phyloP scores from a whole-genome alignment of 2,329 filamentous ascomycete species.

The Sporothrix brunneoviolacea region DNA sequence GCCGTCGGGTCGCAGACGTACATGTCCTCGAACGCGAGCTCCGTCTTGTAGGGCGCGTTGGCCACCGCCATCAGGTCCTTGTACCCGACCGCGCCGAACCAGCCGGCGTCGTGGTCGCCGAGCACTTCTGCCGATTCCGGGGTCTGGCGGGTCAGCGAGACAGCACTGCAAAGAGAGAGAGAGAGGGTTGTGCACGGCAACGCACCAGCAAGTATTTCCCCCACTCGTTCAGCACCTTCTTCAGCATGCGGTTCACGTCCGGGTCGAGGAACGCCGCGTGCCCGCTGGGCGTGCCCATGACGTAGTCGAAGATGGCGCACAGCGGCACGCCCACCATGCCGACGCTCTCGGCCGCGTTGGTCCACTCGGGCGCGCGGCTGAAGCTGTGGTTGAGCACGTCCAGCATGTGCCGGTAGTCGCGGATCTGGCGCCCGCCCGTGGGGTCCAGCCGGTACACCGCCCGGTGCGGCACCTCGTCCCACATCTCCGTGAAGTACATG shows the following conservation, averaged over 20 bases:
- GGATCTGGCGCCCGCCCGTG: constrained; percentile 54
- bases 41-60: constrained; percentile 37
- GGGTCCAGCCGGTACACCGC: constrained; percentile 55
- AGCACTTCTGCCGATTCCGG: constrained; percentile 49
- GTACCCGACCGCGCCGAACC: constrained; percentile 47
- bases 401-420: constrained; percentile 61
- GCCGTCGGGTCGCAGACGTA: constrained; percentile 52
- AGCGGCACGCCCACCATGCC: constrained; percentile 50
- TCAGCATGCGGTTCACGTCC: constrained; percentile 47
- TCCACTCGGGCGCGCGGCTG: constrained; percentile 45
- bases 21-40: constrained; percentile 50
- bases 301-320: constrained; percentile 47
- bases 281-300: constrained; percentile 48
- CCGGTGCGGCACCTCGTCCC: constrained; percentile 57
- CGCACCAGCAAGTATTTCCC: constrained; percentile 46
- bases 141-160: too few relatives aligned
- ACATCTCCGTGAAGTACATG: constrained; percentile 64
- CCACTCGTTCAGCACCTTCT: constrained; percentile 52
- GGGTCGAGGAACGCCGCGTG: constrained; percentile 49
- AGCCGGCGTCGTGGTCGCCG: constrained; percentile 37
- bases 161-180: too few relatives aligned
- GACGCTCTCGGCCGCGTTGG: constrained; percentile 42
- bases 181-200: too few relatives aligned
- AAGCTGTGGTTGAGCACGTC: constrained; percentile 57
- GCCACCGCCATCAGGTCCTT: constrained; percentile 45